Base-by-base conservation (phyloP, 2,329 filamentous ascomycete genomes). In the Scedosporium apiospermum region DNA sequence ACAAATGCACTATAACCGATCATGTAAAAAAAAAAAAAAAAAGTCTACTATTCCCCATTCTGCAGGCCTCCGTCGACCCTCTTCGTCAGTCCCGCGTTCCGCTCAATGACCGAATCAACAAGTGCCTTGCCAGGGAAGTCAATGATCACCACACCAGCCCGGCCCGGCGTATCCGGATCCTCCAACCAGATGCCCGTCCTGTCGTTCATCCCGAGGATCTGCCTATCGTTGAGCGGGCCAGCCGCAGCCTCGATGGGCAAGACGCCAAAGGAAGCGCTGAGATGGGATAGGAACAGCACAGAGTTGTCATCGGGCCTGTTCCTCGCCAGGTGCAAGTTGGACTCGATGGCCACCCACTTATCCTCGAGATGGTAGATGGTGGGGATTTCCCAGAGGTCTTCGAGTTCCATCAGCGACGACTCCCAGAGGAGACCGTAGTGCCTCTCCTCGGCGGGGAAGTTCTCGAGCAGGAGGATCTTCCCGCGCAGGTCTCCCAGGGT, bases 221-320 rank as follows among this genome's bases (percentile, higher is more conserved):
- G 72, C 51, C 71, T 69, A 21, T 57, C 53, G 65, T 79, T 76
- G 61, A 68, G 66, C n/a, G 77, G 74, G 0, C 80, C 79, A 0
- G 79, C 79, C 10, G 79, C 79, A 1, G 78, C 80, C 66, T 79
- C 77, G 60, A 82, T 79, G 44, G 80, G 80, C 64, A 78, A 65
- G 9, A 82, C 78, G 44, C 78, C 78, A 2, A 80, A 74, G 21
- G 75, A 77, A 14, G 79, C 80, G 16, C 77, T 80, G 23, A 80
- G 65, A 67, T 82, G 80, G 18, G 77, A 73, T 16, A 82, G 70
- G 66, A 76, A 80, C 16, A 82, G 69, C 6, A 67, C 82, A 34
- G 67, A 63, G 68, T 78, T 77, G 63, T 74, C 70, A 18, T 69
- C 68, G 16, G 67, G 63, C 3, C 69, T 67, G 4, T 66, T 61